Evolutionary conservation across 108 stramenopile genomes (phyloP).

Genomic region (Mayamaea pseudoterrestris): DNA sequence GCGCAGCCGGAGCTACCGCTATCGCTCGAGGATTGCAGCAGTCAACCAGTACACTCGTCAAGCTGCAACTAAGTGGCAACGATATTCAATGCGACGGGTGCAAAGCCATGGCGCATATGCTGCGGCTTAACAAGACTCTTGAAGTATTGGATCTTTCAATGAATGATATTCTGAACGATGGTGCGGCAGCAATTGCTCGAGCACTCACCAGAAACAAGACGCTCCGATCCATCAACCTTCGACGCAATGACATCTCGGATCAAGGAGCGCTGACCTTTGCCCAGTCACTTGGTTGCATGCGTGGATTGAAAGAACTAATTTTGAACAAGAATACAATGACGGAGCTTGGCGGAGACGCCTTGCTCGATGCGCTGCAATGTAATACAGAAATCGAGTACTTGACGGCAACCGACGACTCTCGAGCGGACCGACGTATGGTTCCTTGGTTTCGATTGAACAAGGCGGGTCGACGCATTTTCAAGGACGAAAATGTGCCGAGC

Average conservation of each 20-base stretch:
- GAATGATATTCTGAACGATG: conserved; percentile 7
- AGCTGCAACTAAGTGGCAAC: conserved; percentile 11
- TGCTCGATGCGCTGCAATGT: conserved; percentile 6
- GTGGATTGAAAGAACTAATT: conserved; percentile 7
- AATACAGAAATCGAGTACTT: conserved; percentile 17
- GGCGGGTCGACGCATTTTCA: conserved; percentile 16
- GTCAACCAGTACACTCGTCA: not conserved
- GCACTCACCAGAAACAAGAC: conserved; percentile 5
- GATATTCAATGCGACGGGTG: conserved; percentile 5
- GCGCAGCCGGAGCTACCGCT: not conserved
- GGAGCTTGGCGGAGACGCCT: not conserved
- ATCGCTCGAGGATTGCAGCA: conserved; percentile 2
- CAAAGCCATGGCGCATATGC: conserved; percentile 5
- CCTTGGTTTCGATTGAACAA: conserved; percentile 16
- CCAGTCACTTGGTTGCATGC: conserved; percentile 5
- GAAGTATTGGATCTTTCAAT: conserved; percentile 12
- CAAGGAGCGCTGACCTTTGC: conserved; percentile 8
- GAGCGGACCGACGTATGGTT: conserved; percentile 2
- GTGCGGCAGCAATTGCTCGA: conserved; percentile 1
- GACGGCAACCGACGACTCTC: not conserved
- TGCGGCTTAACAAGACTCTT: conserved; percentile 4
- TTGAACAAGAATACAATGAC: conserved; percentile 8
- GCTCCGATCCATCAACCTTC: conserved; percentile 1
- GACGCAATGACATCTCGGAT: conserved; percentile 4
- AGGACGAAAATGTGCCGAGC: conserved; percentile 2